phyloP scores from a whole-genome alignment of 169 alveolate genomes.

The Eimeria tenella region DNA sequence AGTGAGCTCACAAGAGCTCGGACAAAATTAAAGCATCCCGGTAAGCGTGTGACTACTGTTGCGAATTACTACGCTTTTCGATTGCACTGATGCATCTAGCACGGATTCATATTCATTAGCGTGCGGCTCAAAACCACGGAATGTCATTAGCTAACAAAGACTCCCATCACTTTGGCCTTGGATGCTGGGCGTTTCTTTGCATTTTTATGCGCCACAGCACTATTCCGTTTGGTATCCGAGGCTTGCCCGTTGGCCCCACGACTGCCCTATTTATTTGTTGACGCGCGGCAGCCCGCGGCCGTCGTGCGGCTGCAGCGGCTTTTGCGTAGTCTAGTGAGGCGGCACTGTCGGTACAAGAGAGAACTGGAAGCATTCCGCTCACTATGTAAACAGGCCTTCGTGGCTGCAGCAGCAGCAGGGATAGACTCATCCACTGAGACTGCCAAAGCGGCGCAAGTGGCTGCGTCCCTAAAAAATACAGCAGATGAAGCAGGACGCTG shows the following conservation, averaged over 20 bases:
- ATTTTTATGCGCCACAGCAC: slow-evolving; percentile 1
- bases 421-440: not conserved
- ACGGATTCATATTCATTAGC: not conserved
- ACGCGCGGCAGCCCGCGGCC: slow-evolving; percentile 65
- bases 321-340: slow-evolving; percentile 55
- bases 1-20: slow-evolving; percentile 41
- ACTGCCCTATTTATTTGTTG: slow-evolving; percentile 48
- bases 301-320: slow-evolving; percentile 64
- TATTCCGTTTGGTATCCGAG: slow-evolving; percentile 44
- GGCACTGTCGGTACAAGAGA: slow-evolving; percentile 65
- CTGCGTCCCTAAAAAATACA: not conserved
- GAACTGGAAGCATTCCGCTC: slow-evolving; percentile 51
- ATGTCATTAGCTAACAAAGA: too few relatives aligned
- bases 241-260: slow-evolving; percentile 51
- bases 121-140: too few relatives aligned
- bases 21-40: not conserved
- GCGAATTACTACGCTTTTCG: too few relatives aligned
- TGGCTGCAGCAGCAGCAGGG: slow-evolving; percentile 27
- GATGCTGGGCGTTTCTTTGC: too few relatives aligned
- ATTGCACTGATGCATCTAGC: too few relatives aligned
- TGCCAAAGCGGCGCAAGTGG: not conserved
- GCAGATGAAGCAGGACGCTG: not conserved
- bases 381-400: slow-evolving; percentile 21
- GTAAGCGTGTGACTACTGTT: not conserved
- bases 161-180: too few relatives aligned